Base-by-base conservation (phyloP, 768 basidiomycete species). In the Leccinellum luteum region DNA sequence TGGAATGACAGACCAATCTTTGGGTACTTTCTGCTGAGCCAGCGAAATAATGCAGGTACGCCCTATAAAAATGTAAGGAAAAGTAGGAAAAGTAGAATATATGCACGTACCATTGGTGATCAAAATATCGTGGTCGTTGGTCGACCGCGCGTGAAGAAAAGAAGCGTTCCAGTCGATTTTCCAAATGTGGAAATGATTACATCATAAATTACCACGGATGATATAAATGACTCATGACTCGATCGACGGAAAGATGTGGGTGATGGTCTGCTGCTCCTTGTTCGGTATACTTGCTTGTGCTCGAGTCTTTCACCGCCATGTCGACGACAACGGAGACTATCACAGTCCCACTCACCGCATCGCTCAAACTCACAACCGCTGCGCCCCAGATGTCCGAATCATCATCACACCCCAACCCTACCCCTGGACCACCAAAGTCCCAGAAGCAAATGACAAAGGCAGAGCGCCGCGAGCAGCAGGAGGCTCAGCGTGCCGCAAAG, bases 1-100 rank as follows among this genome's bases (percentile, higher is more conserved):
- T 44, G 13, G 43, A 3, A 15, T 13, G 25, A 79, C 87, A 54
- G 57, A 91, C 94, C 86, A 67, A 96, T 98, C 81, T 93, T 98
- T 52, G 96, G 94, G 73, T 99, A 99, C 75, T 98, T 98, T 79
- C 90, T 95, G 73, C 94, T 97, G 58, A 98, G 81, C 95, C 96
- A 99, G 70, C 96, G 87, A 77, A 98, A 98, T 61, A 98, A 83
- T 48, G 96, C 96, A 59, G 95, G 95, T 60, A 98, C 95, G 86
- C 95, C 95, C 95, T 96, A 57, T 12, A 61, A 56, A 41, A 41
- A 43, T 31, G 25, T 61, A 12, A 70, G 47, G 12, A 14, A 48
- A 7, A 13, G 31, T 23, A n/a, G 13, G 13, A 1, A n/a, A n/a
- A 8, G 30, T 13, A 21, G 19, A 8, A 8, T 1, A 25, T 8